Base-by-base conservation (phyloP, 176 grass and related monocot genomes). In the Raddia guianensis region DNA sequence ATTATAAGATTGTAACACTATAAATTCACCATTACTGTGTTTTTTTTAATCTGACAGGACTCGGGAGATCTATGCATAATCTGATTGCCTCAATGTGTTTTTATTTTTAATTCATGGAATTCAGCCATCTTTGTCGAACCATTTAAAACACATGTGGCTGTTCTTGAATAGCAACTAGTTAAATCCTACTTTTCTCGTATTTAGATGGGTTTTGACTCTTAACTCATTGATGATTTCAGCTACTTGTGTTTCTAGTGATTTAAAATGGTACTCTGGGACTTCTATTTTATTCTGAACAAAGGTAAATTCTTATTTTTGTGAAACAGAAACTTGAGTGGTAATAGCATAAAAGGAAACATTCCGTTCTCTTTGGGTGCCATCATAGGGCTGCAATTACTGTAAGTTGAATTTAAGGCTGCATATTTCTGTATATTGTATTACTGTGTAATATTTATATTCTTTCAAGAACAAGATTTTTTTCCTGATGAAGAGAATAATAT, bases 291-390 rank as follows among this genome's bases (percentile, higher is more conserved):
- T 54, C 82, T 89, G 71, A 85, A 77, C 56, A 49, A 2, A 70
- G 69, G 33, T 73, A 62, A 53, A 68, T 60, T 74, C 21, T 5
- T 34, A 49, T 67, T 37, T 60, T 60, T 83, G 48, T 58, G 18
- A 50, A 84, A 78, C 66, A 99, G 96, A 95, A 99, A 99, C 78
- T 88, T 99, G 53, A 99, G 96, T n/a, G 64, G 82, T 49, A 99
- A 99, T 81, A 91, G 86, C 76, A 89, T 99, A 54, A 88, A 81
- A 82, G 90, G 96, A 21, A 63, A 70, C 72, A 95, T 99, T 68
- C 96, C 96, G 65, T 53, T 52, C 55, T 87, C 92, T 79, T 77
- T 99, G 70, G 92, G 90, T 70, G 87, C 87, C 18, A 95, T 99
- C 78, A 56, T 89, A 46, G 85, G 79, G 7, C 70, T 99, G 44